Evolutionary conservation across 495 filamentous ascomycete species (phyloP).

Genomic region (Margaritispora aquatica): DNA sequence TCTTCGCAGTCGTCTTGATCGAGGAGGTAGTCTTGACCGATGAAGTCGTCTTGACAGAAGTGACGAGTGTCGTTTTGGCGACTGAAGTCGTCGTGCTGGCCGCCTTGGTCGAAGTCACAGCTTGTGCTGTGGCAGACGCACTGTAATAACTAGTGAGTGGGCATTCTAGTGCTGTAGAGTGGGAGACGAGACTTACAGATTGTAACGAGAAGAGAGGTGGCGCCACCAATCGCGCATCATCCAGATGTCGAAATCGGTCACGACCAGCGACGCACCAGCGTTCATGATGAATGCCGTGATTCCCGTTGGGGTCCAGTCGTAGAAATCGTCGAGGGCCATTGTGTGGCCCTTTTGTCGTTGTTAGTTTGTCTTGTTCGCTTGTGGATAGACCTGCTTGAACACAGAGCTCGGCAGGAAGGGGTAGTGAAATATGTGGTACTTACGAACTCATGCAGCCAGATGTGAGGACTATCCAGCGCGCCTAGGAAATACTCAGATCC

Average conservation of each 20-base stretch:
- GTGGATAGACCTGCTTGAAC: too few species aligned
- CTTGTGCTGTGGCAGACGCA: not conserved
- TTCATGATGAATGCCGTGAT: conserved; percentile 16
- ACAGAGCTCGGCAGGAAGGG: not conserved
- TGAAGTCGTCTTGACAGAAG: not conserved
- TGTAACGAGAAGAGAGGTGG: not conserved
- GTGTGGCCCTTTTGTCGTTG: conserved; percentile 1
- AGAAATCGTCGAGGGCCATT: conserved; percentile 3
- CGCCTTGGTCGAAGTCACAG: not conserved
- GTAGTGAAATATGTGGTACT: not conserved
- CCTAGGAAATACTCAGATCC: conserved; percentile 1
- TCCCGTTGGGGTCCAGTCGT: conserved; percentile 13
- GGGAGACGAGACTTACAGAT: not conserved
- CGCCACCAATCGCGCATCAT: conserved; percentile 18
- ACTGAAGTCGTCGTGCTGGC: too few species aligned
- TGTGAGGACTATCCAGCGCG: not conserved
- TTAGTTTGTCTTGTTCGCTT: too few species aligned
- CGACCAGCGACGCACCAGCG: conserved; percentile 4
- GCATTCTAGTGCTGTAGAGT: not conserved
- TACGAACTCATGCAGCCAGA: conserved; percentile 5
- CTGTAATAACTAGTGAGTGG: not conserved
- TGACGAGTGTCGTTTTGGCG: not conserved
- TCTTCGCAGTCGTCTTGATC: not conserved
- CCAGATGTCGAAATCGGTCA: conserved; percentile 19
- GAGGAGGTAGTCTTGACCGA: not conserved